These are phyloP conservation scores for Camellia oleifera DNA, from an alignment of 179 eudicot genomes.

Conservation along the genomic window DNA sequence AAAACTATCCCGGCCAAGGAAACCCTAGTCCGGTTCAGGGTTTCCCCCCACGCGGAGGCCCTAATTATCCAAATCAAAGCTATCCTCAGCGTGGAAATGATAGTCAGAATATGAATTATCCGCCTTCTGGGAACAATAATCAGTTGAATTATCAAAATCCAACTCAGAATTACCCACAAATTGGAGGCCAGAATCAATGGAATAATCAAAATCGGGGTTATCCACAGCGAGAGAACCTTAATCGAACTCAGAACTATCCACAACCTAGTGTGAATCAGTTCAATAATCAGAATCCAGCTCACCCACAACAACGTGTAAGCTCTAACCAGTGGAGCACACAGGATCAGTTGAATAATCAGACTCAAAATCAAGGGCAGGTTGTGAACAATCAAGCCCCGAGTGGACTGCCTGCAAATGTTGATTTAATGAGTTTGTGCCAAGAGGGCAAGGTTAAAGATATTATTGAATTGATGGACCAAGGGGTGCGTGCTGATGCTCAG, in stretches of 20 bases:
- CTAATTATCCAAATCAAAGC: slow-evolving; percentile 20
- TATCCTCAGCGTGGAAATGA: slow-evolving; percentile 14
- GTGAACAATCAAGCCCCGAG: slow-evolving; percentile 18
- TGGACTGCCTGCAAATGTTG: slow-evolving; percentile 14
- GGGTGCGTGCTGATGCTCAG: slow-evolving; percentile 25
- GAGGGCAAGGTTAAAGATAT: slow-evolving; percentile 40
- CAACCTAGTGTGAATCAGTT: slow-evolving; percentile 22
- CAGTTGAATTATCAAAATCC: slow-evolving; percentile 26
- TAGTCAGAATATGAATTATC: slow-evolving; percentile 18
- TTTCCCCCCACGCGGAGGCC: not conserved
- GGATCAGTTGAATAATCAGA: slow-evolving; percentile 30
- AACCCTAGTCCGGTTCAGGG: slow-evolving; percentile 15
- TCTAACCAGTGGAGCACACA: slow-evolving; percentile 25
- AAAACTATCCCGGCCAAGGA: not conserved
- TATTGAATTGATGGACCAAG: slow-evolving; percentile 36
- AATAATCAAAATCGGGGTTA: slow-evolving; percentile 19
- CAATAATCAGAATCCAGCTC: slow-evolving; percentile 31
- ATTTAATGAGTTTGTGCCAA: slow-evolving; percentile 33
- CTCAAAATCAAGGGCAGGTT: slow-evolving; percentile 28
- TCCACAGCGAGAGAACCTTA: slow-evolving; percentile 11
- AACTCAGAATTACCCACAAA: slow-evolving; percentile 15
- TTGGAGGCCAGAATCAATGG: slow-evolving; percentile 19
- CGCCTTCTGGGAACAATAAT: not conserved
- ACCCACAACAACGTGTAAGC: slow-evolving; percentile 23
- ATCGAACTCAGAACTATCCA: slow-evolving; percentile 17